Base-by-base conservation (phyloP, 306 rosid species). In the Sphenostylis stenocarpa region DNA sequence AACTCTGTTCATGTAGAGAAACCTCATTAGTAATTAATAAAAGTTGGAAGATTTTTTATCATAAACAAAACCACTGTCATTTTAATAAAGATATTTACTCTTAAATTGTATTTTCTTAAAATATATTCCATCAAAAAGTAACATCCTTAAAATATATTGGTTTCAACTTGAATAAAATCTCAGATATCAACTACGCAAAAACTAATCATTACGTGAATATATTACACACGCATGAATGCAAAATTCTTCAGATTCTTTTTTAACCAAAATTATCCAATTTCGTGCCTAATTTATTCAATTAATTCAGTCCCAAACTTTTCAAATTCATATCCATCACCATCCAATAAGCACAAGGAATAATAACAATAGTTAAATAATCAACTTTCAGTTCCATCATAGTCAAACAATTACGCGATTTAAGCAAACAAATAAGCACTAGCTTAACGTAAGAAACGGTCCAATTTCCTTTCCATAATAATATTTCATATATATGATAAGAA, bases 331-430 rank as follows among this genome's bases (percentile, higher is more conserved):
- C 39, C 13, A 34, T 55, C 65, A 53, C 83, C 68, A 53, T 52
- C 77, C 78, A 52, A 47, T 26, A 63, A 24, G 16, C 53, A 47
- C 15, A 16, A 11, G 7, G 15, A 72, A 63, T 17, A 29, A 80
- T 24, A 72, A 63, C 13, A 29, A 80, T 24, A 20, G 62, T 51
- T 64, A 9, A 39, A 49, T 71, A 0, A 62, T 38, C 9, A 41
- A 41, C 38, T 38, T 48, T 41, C 63, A 72, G 74, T 36, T 26
- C 29, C 61, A 64, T 80, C 68, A 51, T 72, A 62, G 26, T 71
- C 57, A 72, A 61, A 77, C 62, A 49, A 31, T 15, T 78, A 9
- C 45, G 1, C 4, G 3, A 10, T 31, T 33, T 34, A 62, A 62
- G 16, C 4, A 33, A 17, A 62, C 19, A 12, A 26, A 10, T 16